These are phyloP conservation scores for Tremella yokohamensis DNA, from an alignment of 768 basidiomycete genomes.

Conservation along the genomic window DNA sequence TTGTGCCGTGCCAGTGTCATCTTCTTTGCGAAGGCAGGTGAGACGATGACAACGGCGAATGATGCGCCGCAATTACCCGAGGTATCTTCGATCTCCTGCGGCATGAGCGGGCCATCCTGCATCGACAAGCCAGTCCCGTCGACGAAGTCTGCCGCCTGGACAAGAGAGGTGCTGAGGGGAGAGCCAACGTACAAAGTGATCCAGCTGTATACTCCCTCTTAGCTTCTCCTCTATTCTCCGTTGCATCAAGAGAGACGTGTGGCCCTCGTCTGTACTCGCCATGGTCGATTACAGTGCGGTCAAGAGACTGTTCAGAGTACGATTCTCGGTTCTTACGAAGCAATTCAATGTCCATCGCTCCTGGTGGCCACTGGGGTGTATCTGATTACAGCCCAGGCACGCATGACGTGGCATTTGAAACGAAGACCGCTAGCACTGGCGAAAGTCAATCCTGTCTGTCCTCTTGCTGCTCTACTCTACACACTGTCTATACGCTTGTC, in stretches of 20 bases:
- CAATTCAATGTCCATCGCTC: too few relatives aligned
- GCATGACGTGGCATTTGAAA: too few relatives aligned
- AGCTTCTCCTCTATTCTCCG: conserved; percentile 36
- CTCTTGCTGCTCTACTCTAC: too few relatives aligned
- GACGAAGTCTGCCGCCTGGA: neutral
- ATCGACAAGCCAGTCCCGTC: neutral
- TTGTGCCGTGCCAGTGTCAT: conserved; percentile 48
- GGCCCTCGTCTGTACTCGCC: conserved; percentile 1
- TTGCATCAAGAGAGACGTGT: conserved; percentile 12
- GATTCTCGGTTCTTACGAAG: too few relatives aligned
- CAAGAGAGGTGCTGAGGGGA: neutral
- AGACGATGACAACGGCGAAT: conserved; percentile 45
- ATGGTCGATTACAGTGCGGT: neutral
- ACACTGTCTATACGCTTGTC: too few relatives aligned
- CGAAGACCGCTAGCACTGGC: too few relatives aligned
- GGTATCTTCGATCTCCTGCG: conserved; percentile 46
- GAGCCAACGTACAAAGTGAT: conserved; percentile 33
- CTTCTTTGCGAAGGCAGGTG: conserved; percentile 46
- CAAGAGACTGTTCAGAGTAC: too few relatives aligned
- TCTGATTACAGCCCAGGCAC: too few relatives aligned
- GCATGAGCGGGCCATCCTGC: conserved; percentile 3
- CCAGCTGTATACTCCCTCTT: conserved; percentile 24
- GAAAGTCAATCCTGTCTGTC: too few relatives aligned
- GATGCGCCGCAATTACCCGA: conserved; percentile 50
- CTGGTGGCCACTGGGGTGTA: too few relatives aligned